Evolutionary conservation across 164 flowering plant genomes (phyloP), one percentile per base, ranked within the genome.

Genomic region (Tetracentron sinense): DNA sequence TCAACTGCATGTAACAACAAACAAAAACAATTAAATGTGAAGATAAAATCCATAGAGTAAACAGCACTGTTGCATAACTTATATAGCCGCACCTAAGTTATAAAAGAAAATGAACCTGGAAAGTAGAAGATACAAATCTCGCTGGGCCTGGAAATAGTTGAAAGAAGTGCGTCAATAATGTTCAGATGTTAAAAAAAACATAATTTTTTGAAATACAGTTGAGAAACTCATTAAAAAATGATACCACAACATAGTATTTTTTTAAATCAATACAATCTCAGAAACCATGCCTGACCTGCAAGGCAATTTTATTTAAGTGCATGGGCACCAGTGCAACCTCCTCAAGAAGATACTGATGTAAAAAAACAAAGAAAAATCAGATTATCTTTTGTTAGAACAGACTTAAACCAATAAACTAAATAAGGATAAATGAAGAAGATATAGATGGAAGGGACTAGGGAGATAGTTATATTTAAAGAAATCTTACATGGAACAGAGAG

Each of bases 21-120:
- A 60, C n/a, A 11, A 19, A 52, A 30, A 52, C 42, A 4, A 65
- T 19, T 6, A 4, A 54, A 58, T n/a, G n/a, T n/a, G 26, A 26
- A 44, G 12, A 52, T 0, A n/a, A 48, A 28, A 17, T 31, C 42
- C 56, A 20, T 52, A 7, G 30, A 48, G 14, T 23, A n/a, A 27
- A 66, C 12, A 31, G 20, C 17, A 69, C 35, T 62, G 23, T 33
- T 57, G 17, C 10, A 61, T 5, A 14, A 62, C 14, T 19, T 10
- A 56, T 12, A 62, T 69, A 54, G 62, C 55, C 69, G 19, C 74
- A 94, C 99, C 99, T 75, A 81, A 72, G 71, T 91, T 76, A 67
- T 95, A 92, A 60, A 92, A 88, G 30, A 92, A 65, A 46, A 95
- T 74, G 80, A 92, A 88, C 75, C 99, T 86, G 71, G 94, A 86